Percentiles rank a stretch among this genome's conserved stretches.
Evolutionary conservation across 306 rosid genomes (phyloP).

Genomic region (Cucumis hystrix): DNA sequence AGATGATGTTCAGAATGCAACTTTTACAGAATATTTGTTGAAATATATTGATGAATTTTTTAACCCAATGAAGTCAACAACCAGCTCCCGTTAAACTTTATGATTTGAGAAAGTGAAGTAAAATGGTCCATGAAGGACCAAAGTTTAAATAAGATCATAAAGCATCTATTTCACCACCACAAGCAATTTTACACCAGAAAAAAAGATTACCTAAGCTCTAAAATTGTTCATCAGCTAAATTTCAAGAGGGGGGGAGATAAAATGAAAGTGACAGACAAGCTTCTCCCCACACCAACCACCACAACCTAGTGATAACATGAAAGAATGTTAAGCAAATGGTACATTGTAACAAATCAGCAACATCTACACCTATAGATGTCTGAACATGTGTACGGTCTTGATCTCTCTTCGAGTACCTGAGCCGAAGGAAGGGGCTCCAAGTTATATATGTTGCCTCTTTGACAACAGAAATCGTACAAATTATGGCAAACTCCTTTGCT

Average conservation of each 20-base stretch:
- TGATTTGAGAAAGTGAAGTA: neutral
- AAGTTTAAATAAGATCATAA: neutral
- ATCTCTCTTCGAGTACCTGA: constrained; percentile 42
- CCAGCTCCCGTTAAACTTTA: neutral
- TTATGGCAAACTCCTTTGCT: constrained; percentile 70
- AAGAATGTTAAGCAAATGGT: constrained; percentile 7
- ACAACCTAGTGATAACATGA: neutral
- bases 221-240: neutral
- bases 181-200: neutral
- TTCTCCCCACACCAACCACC: neutral
- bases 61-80: neutral
- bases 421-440: constrained; percentile 55
- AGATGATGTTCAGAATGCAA: neutral
- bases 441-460: constrained; percentile 15
- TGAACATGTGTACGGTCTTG: constrained; percentile 59
- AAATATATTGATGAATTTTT: neutral
- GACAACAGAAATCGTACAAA: constrained; percentile 63
- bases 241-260: neutral
- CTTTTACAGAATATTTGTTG: neutral
- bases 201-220: neutral
- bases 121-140: neutral
- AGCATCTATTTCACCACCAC: constrained; percentile 4
- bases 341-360: neutral
- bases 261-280: neutral
- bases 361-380: constrained; percentile 54